Conservation (phyloP, 2,329 filamentous ascomycete genomes). For the Massarina eburnea region DNA sequence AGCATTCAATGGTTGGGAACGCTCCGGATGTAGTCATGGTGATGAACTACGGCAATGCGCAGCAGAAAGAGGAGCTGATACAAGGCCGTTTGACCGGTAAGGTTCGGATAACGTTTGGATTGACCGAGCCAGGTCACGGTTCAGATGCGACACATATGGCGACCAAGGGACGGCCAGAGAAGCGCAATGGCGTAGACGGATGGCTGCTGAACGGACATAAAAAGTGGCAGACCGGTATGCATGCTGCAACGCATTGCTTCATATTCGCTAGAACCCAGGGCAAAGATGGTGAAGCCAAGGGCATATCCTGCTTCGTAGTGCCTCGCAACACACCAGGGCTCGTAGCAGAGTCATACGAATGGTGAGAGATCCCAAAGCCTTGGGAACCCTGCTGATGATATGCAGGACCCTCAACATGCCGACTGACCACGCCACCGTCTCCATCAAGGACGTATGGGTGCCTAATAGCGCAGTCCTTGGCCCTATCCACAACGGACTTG, state of each 20-base stretch:
- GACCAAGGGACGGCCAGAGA: slow-evolving; percentile 53
- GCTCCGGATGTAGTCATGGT: slow-evolving; percentile 66
- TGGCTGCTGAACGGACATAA: slow-evolving; percentile 62
- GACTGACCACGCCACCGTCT: slow-evolving; percentile 64
- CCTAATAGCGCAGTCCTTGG: slow-evolving; percentile 57
- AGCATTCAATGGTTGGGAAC: slow-evolving; percentile 64
- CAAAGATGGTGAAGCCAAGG: slow-evolving; percentile 54
- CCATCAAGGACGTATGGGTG: slow-evolving; percentile 59
- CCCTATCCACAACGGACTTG: slow-evolving; percentile 55
- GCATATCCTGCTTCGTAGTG: slow-evolving; percentile 64
- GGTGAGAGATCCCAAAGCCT: slow-evolving; percentile 31
- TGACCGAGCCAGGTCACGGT: slow-evolving; percentile 64
- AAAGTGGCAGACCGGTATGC: slow-evolving; percentile 68
- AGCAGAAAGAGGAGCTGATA: slow-evolving; percentile 59
- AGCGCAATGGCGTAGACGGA: slow-evolving; percentile 48
- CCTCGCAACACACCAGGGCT: slow-evolving; percentile 56
- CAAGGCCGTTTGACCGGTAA: slow-evolving; percentile 54
- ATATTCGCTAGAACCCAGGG: slow-evolving; percentile 63
- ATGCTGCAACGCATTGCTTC: slow-evolving; percentile 63
- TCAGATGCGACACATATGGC: slow-evolving; percentile 66
- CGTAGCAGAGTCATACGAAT: slow-evolving; percentile 60
- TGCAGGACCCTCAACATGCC: slow-evolving; percentile 65
- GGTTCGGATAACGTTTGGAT: slow-evolving; percentile 61
- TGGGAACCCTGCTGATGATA: slow-evolving; percentile 2
- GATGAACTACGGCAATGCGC: slow-evolving; percentile 58